Conservation (phyloP, 1,284 basidiomycete genomes). For the Ceratobasidium papillatum region DNA sequence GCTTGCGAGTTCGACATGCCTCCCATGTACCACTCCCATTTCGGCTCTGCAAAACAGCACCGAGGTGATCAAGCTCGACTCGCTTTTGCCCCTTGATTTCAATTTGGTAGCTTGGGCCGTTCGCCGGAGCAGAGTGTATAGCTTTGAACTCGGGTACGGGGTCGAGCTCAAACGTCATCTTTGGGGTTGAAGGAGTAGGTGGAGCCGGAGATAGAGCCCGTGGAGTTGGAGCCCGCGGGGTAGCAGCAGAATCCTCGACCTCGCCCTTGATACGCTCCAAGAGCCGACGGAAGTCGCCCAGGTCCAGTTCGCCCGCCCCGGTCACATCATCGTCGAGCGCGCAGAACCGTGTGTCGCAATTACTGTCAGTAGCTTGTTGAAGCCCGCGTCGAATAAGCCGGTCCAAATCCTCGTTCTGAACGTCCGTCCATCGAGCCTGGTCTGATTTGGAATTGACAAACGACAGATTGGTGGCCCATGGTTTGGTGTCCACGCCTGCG, state of each 20-base stretch:
- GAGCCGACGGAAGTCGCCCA: constrained; percentile 19
- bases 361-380: neutral
- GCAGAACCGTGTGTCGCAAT: neutral
- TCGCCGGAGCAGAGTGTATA: neutral
- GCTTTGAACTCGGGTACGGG: neutral
- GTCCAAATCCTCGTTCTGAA: constrained; percentile 41
- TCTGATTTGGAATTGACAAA: constrained; percentile 2
- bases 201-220: neutral
- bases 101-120: neutral
- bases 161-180: neutral
- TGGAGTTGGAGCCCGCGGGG: too few relatives aligned
- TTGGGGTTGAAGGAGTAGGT: neutral
- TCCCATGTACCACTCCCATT: constrained; percentile 1
- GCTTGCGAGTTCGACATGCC: neutral
- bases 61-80: constrained; percentile 2
- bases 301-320: neutral
- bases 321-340: neutral
- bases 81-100: neutral
- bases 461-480: constrained; percentile 37
- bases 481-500: constrained; percentile 58
- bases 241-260: too few relatives aligned
- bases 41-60: constrained; percentile 10
- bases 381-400: constrained; percentile 19
- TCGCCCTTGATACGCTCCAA: constrained; percentile 10
- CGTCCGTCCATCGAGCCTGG: constrained; percentile 39